Base-by-base conservation (phyloP, 768 basidiomycete genomes). In the Boletus barrowsii region DNA sequence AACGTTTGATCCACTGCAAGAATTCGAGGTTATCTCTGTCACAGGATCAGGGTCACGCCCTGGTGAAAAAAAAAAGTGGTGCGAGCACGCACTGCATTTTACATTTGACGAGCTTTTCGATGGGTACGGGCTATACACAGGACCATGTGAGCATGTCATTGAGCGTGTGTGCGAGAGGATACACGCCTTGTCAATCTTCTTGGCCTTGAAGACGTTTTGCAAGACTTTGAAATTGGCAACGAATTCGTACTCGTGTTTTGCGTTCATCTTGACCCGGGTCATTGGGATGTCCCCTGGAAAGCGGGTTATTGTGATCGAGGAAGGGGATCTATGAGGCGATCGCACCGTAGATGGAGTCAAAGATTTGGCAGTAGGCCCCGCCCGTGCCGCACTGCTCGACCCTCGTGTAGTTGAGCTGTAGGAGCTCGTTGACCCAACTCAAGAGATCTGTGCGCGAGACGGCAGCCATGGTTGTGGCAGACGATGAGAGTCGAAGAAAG, bases 11-110 rank as follows among this genome's bases (percentile, higher is more conserved):
- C 96, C 96, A 99, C 73, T 99, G 97, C 53, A 95, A 72, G 76
- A 99, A 98, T 68, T 99, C 97, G 62, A 99, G 86, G 72, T 99
- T 99, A 73, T 98, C 97, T 73, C 90, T 91, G 63, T 45, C 32
- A 47, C 26, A 49, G n/a, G 54, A 47, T 47, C 45, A 22, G 18
- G 17, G 52, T 64, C 53, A 72, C 57, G 55, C 56, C 42, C 37
- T 17, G 43, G 22, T 14, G 22, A 60, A 29, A 29, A 22, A n/a
- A 22, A 22, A 22, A 45, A 18, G 48, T 10, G 14, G 37, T 14
- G 13, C 10, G 33, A 7, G 14, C 47, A 86, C 90, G 70, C 75
- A 90, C 88, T 98, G 96, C 95, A 98, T 98, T 77, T 98, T 98
- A 78, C 97, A 99, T 74, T 95, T 95, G 45, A 91, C 84, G 36